These are phyloP conservation scores for Tubosaeta sp. DNA, from an alignment of 768 basidiomycete genomes.

Conservation along the genomic window DNA sequence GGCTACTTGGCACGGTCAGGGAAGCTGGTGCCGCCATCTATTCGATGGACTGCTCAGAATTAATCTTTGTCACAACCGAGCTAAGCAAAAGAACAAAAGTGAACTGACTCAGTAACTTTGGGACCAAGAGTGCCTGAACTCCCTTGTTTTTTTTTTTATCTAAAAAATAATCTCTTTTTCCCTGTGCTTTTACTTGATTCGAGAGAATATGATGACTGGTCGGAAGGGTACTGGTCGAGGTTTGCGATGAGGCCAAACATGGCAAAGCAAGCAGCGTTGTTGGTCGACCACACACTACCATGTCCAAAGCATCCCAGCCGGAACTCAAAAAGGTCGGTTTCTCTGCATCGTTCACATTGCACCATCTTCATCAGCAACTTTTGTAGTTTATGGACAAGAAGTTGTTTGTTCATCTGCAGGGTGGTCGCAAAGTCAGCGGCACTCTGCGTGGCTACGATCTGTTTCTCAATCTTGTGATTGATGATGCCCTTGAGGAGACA, in stretches of 20 bases:
- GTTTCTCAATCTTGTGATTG: constrained; percentile 96
- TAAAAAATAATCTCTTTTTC: background rate
- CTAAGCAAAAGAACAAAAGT: background rate
- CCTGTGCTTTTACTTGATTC: background rate
- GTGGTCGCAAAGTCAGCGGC: constrained; percentile 94
- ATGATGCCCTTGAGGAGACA: constrained; percentile 91
- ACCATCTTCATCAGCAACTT: background rate
- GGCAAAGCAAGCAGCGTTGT: constrained; percentile 26
- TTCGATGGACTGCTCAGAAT: background rate
- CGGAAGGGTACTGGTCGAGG: background rate
- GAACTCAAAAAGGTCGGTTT: constrained; percentile 93
- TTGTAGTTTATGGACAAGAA: constrained; percentile 97
- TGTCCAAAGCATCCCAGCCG: constrained; percentile 95
- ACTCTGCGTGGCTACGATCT: constrained; percentile 95
- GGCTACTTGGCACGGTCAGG: constrained; percentile 23
- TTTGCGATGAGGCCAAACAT: constrained; percentile 25
- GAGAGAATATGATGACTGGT: too few species aligned
- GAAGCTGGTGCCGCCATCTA: constrained; percentile 44
- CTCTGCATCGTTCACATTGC: constrained; percentile 1
- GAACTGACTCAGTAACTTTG: constrained; percentile 11
- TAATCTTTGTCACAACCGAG: constrained; percentile 12
- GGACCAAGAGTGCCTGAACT: background rate
- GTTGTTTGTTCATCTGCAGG: constrained; percentile 89
- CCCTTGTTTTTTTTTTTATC: background rate
- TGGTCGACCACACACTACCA: constrained; percentile 29